Percentiles rank a stretch among this genome's conserved stretches.
Conservation (phyloP, 2,329 filamentous ascomycete species). For the Penicillium sp. region DNA sequence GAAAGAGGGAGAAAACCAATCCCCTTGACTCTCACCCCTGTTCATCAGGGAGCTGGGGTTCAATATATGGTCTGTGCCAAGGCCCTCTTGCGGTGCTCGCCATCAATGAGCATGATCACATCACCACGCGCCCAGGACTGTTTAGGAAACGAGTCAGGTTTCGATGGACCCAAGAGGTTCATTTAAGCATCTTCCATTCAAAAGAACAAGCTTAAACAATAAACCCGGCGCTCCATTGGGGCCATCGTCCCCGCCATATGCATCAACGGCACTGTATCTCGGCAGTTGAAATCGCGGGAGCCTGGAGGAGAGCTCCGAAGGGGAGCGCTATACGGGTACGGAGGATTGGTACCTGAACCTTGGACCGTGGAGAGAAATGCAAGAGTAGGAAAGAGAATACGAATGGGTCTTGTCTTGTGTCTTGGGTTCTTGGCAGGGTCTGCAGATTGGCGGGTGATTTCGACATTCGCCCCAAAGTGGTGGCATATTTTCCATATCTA, state of each 20-base stretch:
- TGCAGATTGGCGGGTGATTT: constrained; percentile 19
- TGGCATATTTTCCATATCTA: constrained; percentile 8
- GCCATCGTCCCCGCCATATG: constrained; percentile 17
- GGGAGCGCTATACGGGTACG: background rate
- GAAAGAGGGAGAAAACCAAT: background rate
- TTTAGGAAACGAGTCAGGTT: constrained; percentile 14
- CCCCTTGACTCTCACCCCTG: background rate
- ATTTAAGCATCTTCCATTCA: constrained; percentile 21
- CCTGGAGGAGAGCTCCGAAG: background rate
- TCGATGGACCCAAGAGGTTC: constrained; percentile 19
- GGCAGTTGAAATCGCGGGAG: constrained; percentile 28
- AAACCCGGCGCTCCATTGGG: constrained; percentile 5
- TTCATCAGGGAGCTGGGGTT: background rate
- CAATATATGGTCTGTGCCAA: constrained; percentile 31
- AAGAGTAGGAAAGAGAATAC: constrained; percentile 13
- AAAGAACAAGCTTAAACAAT: constrained; percentile 24
- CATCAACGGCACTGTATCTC: constrained; percentile 32
- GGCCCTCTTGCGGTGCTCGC: constrained; percentile 28
- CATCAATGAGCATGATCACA: constrained; percentile 36
- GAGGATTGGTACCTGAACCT: too few species aligned
- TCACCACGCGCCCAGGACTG: constrained; percentile 28
- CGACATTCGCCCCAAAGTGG: constrained; percentile 21
- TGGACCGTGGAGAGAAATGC: background rate
- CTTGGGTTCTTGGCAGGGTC: constrained; percentile 14
- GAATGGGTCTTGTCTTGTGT: background rate